phyloP scores from a whole-genome alignment of 345 rosid genomes.

The Brassica carinata region DNA sequence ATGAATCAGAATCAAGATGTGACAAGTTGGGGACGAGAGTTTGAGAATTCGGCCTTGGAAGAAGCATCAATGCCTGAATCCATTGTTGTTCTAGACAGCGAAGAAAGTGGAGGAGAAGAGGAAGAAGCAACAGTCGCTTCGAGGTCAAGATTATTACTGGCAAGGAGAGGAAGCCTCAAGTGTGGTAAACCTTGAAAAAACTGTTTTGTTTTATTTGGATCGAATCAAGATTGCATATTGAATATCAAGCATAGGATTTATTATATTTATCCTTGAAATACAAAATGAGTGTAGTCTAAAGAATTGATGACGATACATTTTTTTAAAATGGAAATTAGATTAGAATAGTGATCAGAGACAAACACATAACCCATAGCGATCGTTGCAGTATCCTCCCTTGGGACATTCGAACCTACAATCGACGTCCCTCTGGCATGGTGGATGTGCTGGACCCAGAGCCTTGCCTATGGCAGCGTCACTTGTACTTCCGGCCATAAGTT shows the following conservation, averaged over 20 bases:
- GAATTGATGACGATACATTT: neutral
- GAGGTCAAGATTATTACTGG: constrained; percentile 44
- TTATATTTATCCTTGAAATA: neutral
- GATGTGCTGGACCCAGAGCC: neutral
- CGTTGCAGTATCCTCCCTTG: neutral
- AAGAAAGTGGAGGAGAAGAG: constrained; percentile 71
- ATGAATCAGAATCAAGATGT: constrained; percentile 14
- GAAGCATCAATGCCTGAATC: constrained; percentile 47
- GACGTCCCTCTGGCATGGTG: constrained; percentile 10
- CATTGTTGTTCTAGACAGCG: constrained; percentile 70
- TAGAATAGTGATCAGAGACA: neutral
- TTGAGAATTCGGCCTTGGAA: constrained; percentile 29
- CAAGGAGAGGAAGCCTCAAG: constrained; percentile 34
- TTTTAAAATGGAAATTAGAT: neutral
- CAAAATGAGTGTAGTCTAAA: neutral
- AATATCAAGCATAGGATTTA: neutral
- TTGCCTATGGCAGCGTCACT: neutral
- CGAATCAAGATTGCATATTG: neutral
- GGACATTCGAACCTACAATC: constrained; percentile 11
- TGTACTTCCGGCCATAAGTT: neutral
- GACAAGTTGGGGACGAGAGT: constrained; percentile 22
- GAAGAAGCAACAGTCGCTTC: constrained; percentile 15
- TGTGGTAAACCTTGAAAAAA: neutral
- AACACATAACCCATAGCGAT: neutral
- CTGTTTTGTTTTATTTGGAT: neutral